These are phyloP conservation scores for Aspergillus fijiensis DNA, from an alignment of 2,329 filamentous ascomycete genomes.

Conservation along the genomic window DNA sequence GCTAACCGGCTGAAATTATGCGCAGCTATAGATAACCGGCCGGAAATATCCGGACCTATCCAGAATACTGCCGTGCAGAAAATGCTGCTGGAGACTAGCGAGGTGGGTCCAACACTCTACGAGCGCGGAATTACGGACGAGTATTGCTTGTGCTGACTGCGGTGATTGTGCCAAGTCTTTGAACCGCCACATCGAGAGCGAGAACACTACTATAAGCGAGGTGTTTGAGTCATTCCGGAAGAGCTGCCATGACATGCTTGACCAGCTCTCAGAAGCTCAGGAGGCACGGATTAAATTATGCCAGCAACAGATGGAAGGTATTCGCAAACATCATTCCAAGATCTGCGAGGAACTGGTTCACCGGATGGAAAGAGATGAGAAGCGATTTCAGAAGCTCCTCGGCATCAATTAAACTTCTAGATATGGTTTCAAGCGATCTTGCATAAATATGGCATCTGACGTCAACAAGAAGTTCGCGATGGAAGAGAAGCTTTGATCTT, in stretches of 20 bases:
- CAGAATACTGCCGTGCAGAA: constrained; percentile 4
- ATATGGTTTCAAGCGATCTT: background rate
- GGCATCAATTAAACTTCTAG: background rate
- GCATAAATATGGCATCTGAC: background rate
- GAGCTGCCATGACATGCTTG: constrained; percentile 46
- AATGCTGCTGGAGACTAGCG: constrained; percentile 29
- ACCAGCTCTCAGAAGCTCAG: constrained; percentile 44
- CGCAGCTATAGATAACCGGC: background rate
- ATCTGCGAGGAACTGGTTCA: constrained; percentile 32
- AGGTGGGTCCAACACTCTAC: constrained; percentile 25
- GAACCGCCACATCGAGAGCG: constrained; percentile 47
- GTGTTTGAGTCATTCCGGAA: constrained; percentile 47
- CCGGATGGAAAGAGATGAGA: constrained; percentile 28
- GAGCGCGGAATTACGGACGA: background rate
- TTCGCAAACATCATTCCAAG: constrained; percentile 30
- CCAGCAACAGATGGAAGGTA: constrained; percentile 27
- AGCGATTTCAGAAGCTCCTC: constrained; percentile 19
- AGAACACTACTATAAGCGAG: constrained; percentile 46
- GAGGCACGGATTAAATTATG: constrained; percentile 37
- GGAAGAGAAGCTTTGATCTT: background rate
- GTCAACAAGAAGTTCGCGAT: background rate
- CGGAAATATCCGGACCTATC: background rate
- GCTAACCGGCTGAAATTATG: background rate
- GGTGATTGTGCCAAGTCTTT: constrained; percentile 35
- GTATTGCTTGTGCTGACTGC: background rate